Conservation (phyloP, 441 rosid species). For the Croton laevigatus region DNA sequence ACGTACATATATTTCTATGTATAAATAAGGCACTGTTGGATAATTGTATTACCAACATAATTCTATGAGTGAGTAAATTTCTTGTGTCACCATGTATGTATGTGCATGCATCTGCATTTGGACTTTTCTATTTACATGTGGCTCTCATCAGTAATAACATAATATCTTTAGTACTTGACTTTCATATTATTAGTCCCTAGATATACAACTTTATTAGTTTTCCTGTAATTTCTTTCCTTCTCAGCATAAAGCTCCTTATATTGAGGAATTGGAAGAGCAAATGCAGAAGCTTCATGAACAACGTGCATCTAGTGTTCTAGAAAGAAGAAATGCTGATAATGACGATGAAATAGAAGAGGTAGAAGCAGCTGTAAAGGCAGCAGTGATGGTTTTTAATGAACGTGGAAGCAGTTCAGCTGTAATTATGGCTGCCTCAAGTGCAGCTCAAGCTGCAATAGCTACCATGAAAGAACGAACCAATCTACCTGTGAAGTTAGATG, state of each 20-base stretch:
- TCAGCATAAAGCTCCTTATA: slow-evolving; percentile 81
- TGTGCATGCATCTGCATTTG: background rate
- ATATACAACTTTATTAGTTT: background rate
- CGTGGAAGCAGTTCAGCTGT: slow-evolving; percentile 54
- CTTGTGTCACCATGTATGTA: background rate
- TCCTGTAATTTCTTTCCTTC: slow-evolving; percentile 16
- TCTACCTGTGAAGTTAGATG: slow-evolving; percentile 72
- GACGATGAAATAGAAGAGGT: slow-evolving; percentile 81
- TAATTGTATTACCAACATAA: background rate
- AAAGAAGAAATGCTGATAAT: slow-evolving; percentile 80
- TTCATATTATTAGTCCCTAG: background rate
- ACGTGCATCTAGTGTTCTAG: slow-evolving; percentile 62
- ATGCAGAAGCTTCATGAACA: slow-evolving; percentile 80
- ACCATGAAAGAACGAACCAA: slow-evolving; percentile 52
- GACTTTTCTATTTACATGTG: background rate
- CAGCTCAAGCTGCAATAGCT: slow-evolving; percentile 72
- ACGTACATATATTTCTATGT: slow-evolving; percentile 2
- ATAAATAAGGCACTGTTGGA: background rate
- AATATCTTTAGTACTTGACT: slow-evolving; percentile 2
- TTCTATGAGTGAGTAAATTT: no score
- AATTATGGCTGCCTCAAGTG: slow-evolving; percentile 64
- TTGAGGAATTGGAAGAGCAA: slow-evolving; percentile 87
- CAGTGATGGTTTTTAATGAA: slow-evolving; percentile 54
- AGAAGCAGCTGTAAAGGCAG: slow-evolving; percentile 85
- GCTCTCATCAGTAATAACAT: background rate